These are phyloP conservation scores for Trichoderma harzianum DNA, from an alignment of 2,329 filamentous ascomycete species.

Conservation along the genomic window DNA sequence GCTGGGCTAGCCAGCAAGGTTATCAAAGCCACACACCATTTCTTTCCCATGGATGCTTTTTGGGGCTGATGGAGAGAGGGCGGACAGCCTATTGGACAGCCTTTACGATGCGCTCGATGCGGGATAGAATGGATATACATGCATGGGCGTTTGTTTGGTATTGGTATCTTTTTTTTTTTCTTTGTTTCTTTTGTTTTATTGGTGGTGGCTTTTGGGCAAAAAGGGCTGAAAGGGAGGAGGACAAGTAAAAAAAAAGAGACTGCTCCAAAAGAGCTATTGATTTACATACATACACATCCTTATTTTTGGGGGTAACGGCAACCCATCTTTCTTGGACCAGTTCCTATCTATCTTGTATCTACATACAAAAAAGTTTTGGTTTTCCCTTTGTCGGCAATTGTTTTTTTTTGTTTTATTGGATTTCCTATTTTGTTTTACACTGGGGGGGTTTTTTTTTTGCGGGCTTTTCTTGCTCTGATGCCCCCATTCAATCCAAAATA, in stretches of 20 bases:
- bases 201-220: not conserved
- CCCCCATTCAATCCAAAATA: not conserved
- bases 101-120: not conserved
- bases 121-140: not conserved
- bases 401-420: not conserved
- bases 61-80: not conserved
- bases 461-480: not conserved
- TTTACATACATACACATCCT: not conserved
- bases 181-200: not conserved
- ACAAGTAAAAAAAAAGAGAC: no score
- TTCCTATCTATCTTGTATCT: no score
- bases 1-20: not conserved
- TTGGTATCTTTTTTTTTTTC: not conserved
- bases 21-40: not conserved
- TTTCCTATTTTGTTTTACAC: not conserved
- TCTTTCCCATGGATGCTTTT: no score
- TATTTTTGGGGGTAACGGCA: not conserved
- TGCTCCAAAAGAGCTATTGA: no score
- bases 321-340: no score
- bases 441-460: not conserved
- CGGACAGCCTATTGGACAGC: not conserved
- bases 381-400: not conserved
- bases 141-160: not conserved
- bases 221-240: not conserved
- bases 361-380: not conserved